Percentiles rank a stretch among this genome's conserved stretches.
These are phyloP conservation scores for Moesziomyces globuligerus DNA, from an alignment of 1,284 basidiomycete species.

Conservation along the genomic window DNA sequence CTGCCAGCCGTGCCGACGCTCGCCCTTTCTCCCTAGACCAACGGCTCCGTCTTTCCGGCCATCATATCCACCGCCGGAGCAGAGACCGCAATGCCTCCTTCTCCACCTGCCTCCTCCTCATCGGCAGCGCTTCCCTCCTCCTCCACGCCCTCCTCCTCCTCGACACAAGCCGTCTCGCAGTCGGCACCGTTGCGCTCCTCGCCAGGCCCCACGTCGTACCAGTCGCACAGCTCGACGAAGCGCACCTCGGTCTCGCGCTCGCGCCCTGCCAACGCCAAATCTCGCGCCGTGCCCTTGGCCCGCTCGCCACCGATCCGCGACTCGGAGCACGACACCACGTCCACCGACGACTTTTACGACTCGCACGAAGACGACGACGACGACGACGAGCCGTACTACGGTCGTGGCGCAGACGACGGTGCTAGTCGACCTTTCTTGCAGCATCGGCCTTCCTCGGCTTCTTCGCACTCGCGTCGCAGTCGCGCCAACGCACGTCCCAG, in stretches of 20 bases:
- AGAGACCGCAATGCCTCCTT: slow-evolving; percentile 21
- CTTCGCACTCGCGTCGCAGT: slow-evolving; percentile 9
- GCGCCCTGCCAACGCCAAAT: slow-evolving; percentile 10
- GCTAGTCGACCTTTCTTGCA: slow-evolving; percentile 17
- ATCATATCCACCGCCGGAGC: slow-evolving; percentile 1
- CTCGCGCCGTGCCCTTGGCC: slow-evolving; percentile 1
- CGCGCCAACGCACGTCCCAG: slow-evolving; percentile 8
- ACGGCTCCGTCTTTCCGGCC: slow-evolving; percentile 4
- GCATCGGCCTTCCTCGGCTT: slow-evolving; percentile 10
- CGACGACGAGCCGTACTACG: slow-evolving; percentile 16
- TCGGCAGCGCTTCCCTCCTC: slow-evolving; percentile 1
- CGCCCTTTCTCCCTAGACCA: neutral
- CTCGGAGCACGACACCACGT: slow-evolving; percentile 18
- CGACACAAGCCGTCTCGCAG: slow-evolving; percentile 2
- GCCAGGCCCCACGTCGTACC: slow-evolving; percentile 27
- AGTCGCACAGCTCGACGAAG: slow-evolving; percentile 31
- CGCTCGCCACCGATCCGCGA: slow-evolving; percentile 4
- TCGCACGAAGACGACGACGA: slow-evolving; percentile 29
- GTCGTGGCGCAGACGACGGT: slow-evolving; percentile 7
- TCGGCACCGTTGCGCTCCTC: slow-evolving; percentile 24
- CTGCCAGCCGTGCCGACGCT: too few relatives aligned
- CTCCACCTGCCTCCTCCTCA: slow-evolving; percentile 9
- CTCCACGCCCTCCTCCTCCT: slow-evolving; percentile 1
- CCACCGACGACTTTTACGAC: slow-evolving; percentile 31
- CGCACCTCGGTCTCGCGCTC: slow-evolving; percentile 28